Percentiles rank a stretch among this genome's conserved stretches.
phyloP scores from a whole-genome alignment of 345 rosid species.

The Ceriops decandra region DNA sequence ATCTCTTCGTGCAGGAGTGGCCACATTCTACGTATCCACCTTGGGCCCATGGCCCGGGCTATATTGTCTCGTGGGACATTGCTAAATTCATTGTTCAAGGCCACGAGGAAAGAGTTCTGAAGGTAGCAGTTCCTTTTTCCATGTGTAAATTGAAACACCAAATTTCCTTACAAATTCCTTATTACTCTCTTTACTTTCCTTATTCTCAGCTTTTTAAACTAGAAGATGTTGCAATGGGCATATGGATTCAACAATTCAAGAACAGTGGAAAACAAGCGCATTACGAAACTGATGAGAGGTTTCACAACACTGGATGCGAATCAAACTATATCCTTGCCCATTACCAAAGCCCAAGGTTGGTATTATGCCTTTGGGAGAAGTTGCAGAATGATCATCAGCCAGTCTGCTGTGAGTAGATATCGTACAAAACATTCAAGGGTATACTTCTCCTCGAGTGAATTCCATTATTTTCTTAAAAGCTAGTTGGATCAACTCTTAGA shows the following conservation, averaged over 20 bases:
- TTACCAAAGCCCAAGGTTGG: constrained; percentile 73
- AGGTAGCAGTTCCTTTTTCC: constrained; percentile 36
- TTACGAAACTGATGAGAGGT: constrained; percentile 63
- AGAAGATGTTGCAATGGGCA: constrained; percentile 95
- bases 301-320: constrained; percentile 73
- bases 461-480: too few relatives aligned
- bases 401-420: constrained; percentile 61
- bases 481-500: too few relatives aligned
- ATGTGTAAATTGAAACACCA: neutral
- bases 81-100: constrained; percentile 70
- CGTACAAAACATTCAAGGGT: neutral
- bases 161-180: neutral
- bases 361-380: constrained; percentile 89
- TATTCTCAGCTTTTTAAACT: constrained; percentile 68
- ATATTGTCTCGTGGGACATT: constrained; percentile 65
- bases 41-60: constrained; percentile 99
- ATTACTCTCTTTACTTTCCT: neutral
- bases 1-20: constrained; percentile 59
- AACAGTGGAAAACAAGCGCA: constrained; percentile 46
- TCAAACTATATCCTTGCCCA: constrained; percentile 73
- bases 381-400: constrained; percentile 64
- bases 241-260: constrained; percentile 78
- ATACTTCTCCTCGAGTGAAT: too few relatives aligned
- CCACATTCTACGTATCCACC: constrained; percentile 70
- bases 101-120: constrained; percentile 61